A percentile compares a stretch with the other conserved stretches of the same genome.
Conservation (phyloP, 2,329 filamentous ascomycete species). For the Diaporthe amygdali region DNA sequence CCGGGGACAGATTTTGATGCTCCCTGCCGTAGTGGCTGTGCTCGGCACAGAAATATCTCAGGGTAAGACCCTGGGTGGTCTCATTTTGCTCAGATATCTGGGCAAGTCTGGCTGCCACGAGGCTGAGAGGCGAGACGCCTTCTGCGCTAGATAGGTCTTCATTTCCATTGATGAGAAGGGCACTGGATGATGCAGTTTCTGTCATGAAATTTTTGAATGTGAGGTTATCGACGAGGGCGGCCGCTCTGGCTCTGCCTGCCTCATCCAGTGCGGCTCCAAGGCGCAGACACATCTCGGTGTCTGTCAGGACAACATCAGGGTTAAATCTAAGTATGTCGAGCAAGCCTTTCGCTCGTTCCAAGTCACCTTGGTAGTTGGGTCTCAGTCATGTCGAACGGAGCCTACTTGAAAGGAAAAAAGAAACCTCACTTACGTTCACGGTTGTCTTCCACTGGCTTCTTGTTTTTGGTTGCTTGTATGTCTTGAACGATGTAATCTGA, state of each 20-base stretch:
- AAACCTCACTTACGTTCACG: neutral
- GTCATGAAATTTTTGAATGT: neutral
- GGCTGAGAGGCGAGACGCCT: conserved; percentile 8
- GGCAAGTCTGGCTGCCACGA: conserved; percentile 7
- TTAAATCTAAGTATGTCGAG: neutral
- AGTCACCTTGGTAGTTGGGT: neutral
- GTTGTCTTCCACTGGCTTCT: neutral
- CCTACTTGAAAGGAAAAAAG: rapidly evolving
- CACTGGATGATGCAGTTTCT: neutral
- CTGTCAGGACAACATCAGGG: neutral
- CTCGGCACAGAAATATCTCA: conserved; percentile 2
- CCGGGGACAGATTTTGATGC: neutral
- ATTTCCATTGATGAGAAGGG: neutral
- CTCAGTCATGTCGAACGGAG: neutral
- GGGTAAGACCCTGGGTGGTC: neutral
- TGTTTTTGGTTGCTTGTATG: neutral
- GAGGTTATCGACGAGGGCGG: neutral
- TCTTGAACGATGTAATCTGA: neutral
- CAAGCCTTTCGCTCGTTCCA: neutral
- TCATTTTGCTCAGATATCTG: neutral
- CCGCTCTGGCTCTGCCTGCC: neutral
- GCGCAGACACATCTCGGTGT: neutral
- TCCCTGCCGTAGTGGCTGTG: neutral
- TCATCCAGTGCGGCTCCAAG: neutral
- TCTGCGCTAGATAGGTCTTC: neutral